Evolutionary conservation across 2,329 filamentous ascomycete species (phyloP), one percentile per base, ranked within the genome.

Genomic region (Claviceps humidiphila): DNA sequence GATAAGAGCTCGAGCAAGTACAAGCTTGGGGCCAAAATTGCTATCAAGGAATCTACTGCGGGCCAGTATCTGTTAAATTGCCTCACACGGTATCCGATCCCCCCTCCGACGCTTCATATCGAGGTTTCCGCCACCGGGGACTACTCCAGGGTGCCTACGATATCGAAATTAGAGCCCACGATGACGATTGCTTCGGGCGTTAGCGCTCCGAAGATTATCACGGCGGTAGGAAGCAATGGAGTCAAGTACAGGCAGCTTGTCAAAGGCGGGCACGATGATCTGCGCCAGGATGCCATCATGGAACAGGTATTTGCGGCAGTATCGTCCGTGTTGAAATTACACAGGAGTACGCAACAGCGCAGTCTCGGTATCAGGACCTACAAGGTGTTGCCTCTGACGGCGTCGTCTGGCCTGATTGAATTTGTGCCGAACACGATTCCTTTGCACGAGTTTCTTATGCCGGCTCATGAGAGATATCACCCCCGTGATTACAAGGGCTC

Each of bases 261-360:
- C 64, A 98, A 98, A 74, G 89, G 89, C 56, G 90, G 93, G 17
- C 91, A 91, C 63, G 93, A 98, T 65, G 91, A 98, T 64, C 77
- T 99, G 13, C 86, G 94, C 8, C 93, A 98, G 71, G 93, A 99
- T 63, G 89, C 91, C 45, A 98, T 82, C 73, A 99, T 99, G 94
- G 94, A 98, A 68, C 93, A 99, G 68, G 93, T 98, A 1, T 99
- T 98, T 65, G 88, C 90, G 54, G 89, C 95, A 68, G 93, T 96
- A 22, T 97, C 89, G 53, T 87, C 87, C 50, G 79, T 98, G 22
- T 74, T 99, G 26, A 87, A 87, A 64, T 84, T 87, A 48, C 89
- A 97, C 66, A 84, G 88, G 52, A 79, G 84, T 13, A 96, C 93
- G 2, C 85, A 89, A 41, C 89, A 95, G 63, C 84, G 93, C 5